Conservation (phyloP, 495 filamentous ascomycete species). For the Clohesyomyces aquaticus region DNA sequence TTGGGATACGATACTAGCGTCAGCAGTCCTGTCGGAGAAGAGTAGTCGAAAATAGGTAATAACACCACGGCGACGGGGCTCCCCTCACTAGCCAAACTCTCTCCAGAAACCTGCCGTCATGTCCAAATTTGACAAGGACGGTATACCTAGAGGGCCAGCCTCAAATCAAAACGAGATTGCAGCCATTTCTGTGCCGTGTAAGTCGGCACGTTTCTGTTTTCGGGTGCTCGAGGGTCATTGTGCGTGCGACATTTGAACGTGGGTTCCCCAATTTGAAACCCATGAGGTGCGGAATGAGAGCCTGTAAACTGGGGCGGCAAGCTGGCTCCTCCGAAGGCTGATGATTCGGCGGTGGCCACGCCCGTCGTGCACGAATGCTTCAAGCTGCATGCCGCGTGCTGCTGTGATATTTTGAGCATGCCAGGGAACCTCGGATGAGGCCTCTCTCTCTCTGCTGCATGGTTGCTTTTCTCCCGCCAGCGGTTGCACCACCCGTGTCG, state of each 20-base stretch:
- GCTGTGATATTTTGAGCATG: no score
- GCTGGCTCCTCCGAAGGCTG: no score
- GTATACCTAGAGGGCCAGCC: constrained; percentile 1
- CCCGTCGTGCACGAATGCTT: no score
- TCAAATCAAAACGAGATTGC: constrained; percentile 1
- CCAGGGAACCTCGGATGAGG: no score
- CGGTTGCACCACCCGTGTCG: background rate
- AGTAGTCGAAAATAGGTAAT: background rate
- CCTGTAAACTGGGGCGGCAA: background rate
- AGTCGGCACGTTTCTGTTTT: no score
- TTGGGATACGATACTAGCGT: background rate
- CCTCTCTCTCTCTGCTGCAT: background rate
- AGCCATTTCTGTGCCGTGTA: no score
- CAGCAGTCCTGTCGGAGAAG: background rate
- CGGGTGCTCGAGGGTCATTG: no score
- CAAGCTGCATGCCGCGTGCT: no score
- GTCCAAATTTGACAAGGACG: constrained; percentile 1
- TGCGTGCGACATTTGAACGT: constrained; percentile 29
- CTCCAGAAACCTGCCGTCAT: background rate
- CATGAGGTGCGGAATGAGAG: background rate
- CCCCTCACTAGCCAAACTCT: background rate
- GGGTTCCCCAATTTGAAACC: constrained; percentile 15
- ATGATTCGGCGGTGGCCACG: no score
- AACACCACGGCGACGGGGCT: no score
- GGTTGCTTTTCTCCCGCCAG: background rate